phyloP scores from a whole-genome alignment of 768 basidiomycete genomes.

The Xanthoconium purpureum region DNA sequence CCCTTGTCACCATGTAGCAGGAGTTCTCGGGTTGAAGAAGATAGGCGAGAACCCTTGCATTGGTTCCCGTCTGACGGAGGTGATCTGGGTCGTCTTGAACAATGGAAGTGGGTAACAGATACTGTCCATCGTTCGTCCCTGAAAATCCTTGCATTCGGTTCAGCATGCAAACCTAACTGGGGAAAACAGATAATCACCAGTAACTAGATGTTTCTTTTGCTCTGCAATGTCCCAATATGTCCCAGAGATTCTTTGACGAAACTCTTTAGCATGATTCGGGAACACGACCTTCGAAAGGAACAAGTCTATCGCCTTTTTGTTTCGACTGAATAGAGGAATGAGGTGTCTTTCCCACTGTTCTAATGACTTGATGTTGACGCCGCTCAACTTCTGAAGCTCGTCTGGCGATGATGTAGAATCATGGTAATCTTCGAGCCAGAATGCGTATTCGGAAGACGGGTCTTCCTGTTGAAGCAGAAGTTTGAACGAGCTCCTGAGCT shows the following conservation, averaged over 20 bases:
- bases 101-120: background rate
- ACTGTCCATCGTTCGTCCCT: background rate
- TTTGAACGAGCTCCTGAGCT: background rate
- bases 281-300: background rate
- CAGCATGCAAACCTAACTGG: no score
- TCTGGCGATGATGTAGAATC: no score
- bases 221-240: background rate
- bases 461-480: background rate
- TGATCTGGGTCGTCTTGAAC: background rate
- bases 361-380: background rate
- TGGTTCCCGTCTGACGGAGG: background rate
- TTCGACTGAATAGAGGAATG: background rate
- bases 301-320: background rate
- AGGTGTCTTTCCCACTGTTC: background rate
- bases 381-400: background rate
- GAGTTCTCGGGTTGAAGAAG: background rate
- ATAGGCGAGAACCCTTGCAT: background rate
- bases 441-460: background rate
- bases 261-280: background rate
- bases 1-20: background rate
- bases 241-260: background rate
- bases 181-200: no score
- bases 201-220: background rate
- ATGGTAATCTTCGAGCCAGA: background rate
- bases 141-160: background rate